Evolutionary conservation across 1,284 basidiomycete genomes (phyloP).

Genomic region (Chiua sp.): DNA sequence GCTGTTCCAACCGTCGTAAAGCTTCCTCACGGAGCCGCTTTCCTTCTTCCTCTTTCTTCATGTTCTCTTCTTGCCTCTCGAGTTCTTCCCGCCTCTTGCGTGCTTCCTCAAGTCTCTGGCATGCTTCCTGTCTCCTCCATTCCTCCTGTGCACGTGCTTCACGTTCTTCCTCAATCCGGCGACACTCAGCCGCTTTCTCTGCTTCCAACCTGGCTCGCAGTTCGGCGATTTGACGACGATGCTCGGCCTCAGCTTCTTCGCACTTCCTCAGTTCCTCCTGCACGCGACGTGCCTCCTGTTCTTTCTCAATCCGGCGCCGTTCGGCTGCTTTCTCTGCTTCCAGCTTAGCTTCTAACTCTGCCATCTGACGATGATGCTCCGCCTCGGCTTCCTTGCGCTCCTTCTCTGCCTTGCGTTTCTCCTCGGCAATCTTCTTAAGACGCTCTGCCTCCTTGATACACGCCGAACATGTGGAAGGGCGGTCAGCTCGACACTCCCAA

Average conservation of each 20-base stretch:
- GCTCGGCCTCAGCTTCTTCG: slow-evolving; percentile 5
- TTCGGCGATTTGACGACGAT: not conserved
- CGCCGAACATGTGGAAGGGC: slow-evolving; percentile 7
- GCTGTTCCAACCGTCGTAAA: not conserved
- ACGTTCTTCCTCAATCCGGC: not conserved
- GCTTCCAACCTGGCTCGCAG: not conserved
- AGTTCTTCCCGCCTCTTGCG: not conserved
- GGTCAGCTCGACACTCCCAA: slow-evolving; percentile 16
- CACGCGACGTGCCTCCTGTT: not conserved
- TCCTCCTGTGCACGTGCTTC: not conserved
- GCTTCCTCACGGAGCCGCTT: not conserved
- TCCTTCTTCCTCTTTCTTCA: not conserved
- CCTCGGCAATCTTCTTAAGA: not conserved
- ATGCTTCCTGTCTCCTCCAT: not conserved
- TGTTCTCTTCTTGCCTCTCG: not conserved
- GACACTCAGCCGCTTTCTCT: no score
- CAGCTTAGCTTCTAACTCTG: slow-evolving; percentile 3
- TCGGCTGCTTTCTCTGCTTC: not conserved
- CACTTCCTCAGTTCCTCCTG: not conserved
- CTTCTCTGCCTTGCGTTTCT: not conserved
- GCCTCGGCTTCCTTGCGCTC: slow-evolving; percentile 10
- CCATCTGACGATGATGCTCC: not conserved
- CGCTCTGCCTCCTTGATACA: slow-evolving; percentile 10
- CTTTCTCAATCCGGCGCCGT: not conserved
- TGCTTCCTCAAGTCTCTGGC: not conserved